These are phyloP conservation scores for Diaporthe nobilis DNA, from an alignment of 2,329 filamentous ascomycete genomes.

Conservation along the genomic window DNA sequence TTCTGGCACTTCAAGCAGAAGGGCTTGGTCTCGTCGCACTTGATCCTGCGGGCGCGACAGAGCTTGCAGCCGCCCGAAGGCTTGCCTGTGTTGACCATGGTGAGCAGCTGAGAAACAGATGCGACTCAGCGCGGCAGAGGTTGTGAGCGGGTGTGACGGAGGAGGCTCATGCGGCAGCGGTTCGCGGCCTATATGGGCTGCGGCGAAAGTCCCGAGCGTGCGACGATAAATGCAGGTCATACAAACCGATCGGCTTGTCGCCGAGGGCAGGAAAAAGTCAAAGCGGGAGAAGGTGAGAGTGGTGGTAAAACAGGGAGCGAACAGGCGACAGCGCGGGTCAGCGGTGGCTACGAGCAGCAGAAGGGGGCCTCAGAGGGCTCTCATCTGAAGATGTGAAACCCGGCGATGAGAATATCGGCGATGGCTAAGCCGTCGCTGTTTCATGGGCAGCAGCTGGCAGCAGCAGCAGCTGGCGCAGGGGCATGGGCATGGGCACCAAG, in stretches of 20 bases:
- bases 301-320: conserved; percentile 18
- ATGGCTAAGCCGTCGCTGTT: conserved; percentile 28
- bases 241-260: conserved; percentile 1
- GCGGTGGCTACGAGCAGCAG: neutral
- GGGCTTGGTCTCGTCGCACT: conserved; percentile 47
- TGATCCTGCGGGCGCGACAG: conserved; percentile 45
- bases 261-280: conserved; percentile 12
- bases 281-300: conserved; percentile 3
- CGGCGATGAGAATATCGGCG: conserved; percentile 21
- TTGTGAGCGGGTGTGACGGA: neutral
- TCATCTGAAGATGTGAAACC: conserved; percentile 38
- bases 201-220: neutral
- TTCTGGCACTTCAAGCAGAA: conserved; percentile 46
- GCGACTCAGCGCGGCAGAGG: neutral
- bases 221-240: neutral
- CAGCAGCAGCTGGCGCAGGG: neutral
- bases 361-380: conserved; percentile 16
- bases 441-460: conserved; percentile 18
- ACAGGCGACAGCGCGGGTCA: conserved; percentile 1
- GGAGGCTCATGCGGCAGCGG: neutral
- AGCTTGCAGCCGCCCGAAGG: conserved; percentile 46
- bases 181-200: conserved; percentile 1
- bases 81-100: conserved; percentile 47
- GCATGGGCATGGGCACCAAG: neutral
- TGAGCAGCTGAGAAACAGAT: neutral